Conservation (phyloP, 2,329 filamentous ascomycete species). For the Phaeophleospora eucalypticola region DNA sequence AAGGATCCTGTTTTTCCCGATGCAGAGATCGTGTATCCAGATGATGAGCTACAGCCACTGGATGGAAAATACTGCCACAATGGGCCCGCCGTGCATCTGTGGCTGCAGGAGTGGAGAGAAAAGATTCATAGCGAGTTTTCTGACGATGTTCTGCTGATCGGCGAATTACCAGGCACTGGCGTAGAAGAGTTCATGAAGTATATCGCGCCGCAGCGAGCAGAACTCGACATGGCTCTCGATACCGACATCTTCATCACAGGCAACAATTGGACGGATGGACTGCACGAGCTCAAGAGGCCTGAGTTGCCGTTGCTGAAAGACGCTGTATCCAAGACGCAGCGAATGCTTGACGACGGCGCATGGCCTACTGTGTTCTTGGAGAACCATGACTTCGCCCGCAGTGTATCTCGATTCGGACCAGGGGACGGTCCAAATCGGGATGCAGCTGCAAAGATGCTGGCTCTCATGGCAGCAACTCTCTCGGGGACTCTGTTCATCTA, state of each 20-base stretch:
- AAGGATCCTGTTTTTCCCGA: constrained; percentile 42
- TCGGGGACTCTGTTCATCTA: constrained; percentile 56
- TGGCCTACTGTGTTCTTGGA: constrained; percentile 64
- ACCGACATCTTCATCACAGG: background rate
- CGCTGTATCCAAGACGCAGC: background rate
- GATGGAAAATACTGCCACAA: constrained; percentile 6
- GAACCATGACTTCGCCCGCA: constrained; percentile 61
- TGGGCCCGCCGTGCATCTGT: constrained; percentile 7
- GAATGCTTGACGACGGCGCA: constrained; percentile 39
- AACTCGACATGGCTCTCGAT: background rate
- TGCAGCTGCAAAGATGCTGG: constrained; percentile 54
- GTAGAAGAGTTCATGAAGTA: constrained; percentile 22
- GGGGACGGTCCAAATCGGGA: constrained; percentile 47
- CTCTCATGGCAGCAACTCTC: constrained; percentile 15
- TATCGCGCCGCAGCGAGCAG: background rate
- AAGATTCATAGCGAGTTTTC: background rate
- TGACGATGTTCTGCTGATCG: background rate
- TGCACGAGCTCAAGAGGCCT: background rate
- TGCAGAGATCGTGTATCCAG: constrained; percentile 36
- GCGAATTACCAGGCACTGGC: constrained; percentile 33
- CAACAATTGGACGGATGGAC: background rate
- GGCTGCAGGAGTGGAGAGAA: constrained; percentile 6
- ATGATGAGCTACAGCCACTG: constrained; percentile 2
- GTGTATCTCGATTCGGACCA: constrained; percentile 52
- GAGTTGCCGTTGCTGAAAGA: background rate